Conservation (phyloP, 805 yeast species). For the Lipomyces lipofer region DNA sequence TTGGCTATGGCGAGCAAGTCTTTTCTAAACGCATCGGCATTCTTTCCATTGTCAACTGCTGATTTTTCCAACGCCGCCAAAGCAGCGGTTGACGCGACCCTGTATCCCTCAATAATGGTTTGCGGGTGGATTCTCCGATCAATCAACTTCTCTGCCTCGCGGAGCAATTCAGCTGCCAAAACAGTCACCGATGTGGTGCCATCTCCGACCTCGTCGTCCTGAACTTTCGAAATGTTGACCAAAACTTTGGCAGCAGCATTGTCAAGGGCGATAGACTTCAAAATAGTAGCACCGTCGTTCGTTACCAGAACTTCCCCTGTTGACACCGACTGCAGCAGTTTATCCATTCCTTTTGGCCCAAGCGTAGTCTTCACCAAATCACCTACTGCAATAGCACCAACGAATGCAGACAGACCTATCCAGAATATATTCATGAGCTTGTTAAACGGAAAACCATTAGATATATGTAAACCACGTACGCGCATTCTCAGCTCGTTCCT, state of each 20-base stretch:
- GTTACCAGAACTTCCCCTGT: slow-evolving; percentile 80
- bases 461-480: slow-evolving; percentile 53
- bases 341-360: slow-evolving; percentile 99
- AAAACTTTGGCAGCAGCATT: slow-evolving; percentile 97
- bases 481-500: slow-evolving; percentile 97
- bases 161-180: slow-evolving; percentile 88
- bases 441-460: neutral
- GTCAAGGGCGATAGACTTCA: slow-evolving; percentile 90
- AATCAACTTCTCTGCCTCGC: slow-evolving; percentile 91
- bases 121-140: slow-evolving; percentile 96
- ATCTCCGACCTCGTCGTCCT: slow-evolving; percentile 98
- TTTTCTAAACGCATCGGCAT: slow-evolving; percentile 60
- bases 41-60: slow-evolving; percentile 70
- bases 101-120: slow-evolving; percentile 92
- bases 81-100: slow-evolving; percentile 87
- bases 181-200: slow-evolving; percentile 97
- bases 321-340: slow-evolving; percentile 81
- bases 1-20: slow-evolving; percentile 86
- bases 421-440: too few relatives aligned
- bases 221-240: slow-evolving; percentile 92
- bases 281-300: slow-evolving; percentile 97
- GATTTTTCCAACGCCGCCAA: slow-evolving; percentile 70
- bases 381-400: slow-evolving; percentile 99
- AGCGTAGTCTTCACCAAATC: slow-evolving; percentile 90
- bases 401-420: slow-evolving; percentile 79